A percentile compares a stretch with the other conserved stretches of the same genome.
phyloP scores from a whole-genome alignment of 495 filamentous ascomycete species.

The Gamarada debralockiae region DNA sequence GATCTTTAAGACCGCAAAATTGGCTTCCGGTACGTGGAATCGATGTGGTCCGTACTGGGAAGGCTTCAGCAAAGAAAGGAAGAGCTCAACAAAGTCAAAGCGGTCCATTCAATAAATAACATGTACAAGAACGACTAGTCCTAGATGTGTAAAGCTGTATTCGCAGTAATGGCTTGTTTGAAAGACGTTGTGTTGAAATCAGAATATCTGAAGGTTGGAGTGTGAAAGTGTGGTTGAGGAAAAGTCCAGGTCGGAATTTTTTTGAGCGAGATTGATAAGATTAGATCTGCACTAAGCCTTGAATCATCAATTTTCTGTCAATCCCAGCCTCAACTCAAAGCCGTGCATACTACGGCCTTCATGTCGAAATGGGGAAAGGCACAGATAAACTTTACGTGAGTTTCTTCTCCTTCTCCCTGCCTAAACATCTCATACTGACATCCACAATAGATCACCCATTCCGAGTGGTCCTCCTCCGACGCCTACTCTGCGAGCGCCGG shows the following conservation, averaged over 20 bases:
- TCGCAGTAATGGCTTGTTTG: too few relatives aligned
- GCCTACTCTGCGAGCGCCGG: slow-evolving; percentile 74
- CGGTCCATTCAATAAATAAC: too few relatives aligned
- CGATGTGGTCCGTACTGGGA: too few relatives aligned
- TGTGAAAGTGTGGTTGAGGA: too few relatives aligned
- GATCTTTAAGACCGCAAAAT: too few relatives aligned
- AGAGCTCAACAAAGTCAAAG: too few relatives aligned
- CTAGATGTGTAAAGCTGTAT: too few relatives aligned
- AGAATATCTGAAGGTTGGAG: too few relatives aligned
- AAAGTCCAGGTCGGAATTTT: not conserved
- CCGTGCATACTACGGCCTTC: not conserved
- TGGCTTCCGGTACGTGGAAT: too few relatives aligned
- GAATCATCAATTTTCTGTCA: not conserved
- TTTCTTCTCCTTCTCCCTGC: slow-evolving; percentile 13
- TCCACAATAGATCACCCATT: slow-evolving; percentile 77
- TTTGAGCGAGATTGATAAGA: slow-evolving; percentile 1
- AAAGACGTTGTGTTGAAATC: too few relatives aligned
- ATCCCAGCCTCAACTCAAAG: not conserved
- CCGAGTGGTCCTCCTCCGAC: slow-evolving; percentile 91
- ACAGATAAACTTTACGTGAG: slow-evolving; percentile 76
- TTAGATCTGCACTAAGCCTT: slow-evolving; percentile 5
- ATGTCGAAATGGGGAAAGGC: slow-evolving; percentile 26
- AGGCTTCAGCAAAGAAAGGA: too few relatives aligned
- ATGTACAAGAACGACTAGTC: too few relatives aligned
- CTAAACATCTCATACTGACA: slow-evolving; percentile 15